Base-by-base conservation (phyloP, 2,329 filamentous ascomycete species). In the Leptographium lundbergii region DNA sequence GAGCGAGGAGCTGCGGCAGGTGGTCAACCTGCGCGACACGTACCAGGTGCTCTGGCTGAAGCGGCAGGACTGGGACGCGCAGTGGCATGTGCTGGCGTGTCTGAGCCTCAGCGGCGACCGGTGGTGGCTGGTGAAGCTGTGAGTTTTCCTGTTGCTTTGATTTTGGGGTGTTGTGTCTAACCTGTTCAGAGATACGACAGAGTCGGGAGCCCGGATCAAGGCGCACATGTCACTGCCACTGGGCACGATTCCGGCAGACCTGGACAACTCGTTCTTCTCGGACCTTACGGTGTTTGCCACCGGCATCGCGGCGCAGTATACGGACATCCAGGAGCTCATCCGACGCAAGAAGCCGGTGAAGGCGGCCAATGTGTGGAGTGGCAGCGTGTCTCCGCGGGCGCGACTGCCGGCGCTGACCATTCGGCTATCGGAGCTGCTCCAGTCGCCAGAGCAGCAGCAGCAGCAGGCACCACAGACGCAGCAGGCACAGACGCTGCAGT, bases 81-180 rank as follows among this genome's bases (percentile, higher is more conserved):
- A 80, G 57, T 96, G 89, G 88, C 82, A 85, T 62, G 73, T 95
- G 47, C 84, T 85, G 63, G 79, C 87, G 53, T 83, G 84, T 57
- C 78, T 90, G 68, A 85, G 86, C 68, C 77, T 88, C 67, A 78
- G 79, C 66, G 88, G 89, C 57, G 88, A 94, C 68, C 80, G 79
- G 62, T 95, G 89, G 88, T 91, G 86, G 84, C 74, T 91, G 61
- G 75, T 89, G 58, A 80, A 86, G 70, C 70, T 82, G 78, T 84
- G 73, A 73, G 79, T 75, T 47, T 17, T 84, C 73, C 13, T 53
- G 3, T 56, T 50, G n/a, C 13, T 24, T 25, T 47, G 24, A 52
- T 47, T 55, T 36, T 32, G n/a, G n/a, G n/a, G n/a, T n/a, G n/a
- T n/a, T n/a, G n/a, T n/a, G n/a, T n/a, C 34, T 61, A 48, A 36